Evolutionary conservation across 2,329 filamentous ascomycete genomes (phyloP).

Genomic region (Trichoderma sp.): DNA sequence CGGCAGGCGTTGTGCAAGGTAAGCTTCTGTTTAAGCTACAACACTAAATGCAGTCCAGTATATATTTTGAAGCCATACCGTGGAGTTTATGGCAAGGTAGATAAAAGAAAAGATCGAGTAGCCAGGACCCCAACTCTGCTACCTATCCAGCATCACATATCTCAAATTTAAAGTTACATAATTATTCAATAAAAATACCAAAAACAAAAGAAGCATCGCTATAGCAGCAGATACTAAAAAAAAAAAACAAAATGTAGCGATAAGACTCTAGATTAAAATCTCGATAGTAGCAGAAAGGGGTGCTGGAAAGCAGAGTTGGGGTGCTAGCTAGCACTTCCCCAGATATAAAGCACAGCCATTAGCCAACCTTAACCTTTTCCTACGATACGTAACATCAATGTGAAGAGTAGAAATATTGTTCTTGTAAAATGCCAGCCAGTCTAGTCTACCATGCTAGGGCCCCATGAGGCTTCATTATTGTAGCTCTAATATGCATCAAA

Average conservation of each 20-base stretch:
- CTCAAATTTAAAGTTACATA: too few relatives aligned
- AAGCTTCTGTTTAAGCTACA: neutral
- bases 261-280: too few relatives aligned
- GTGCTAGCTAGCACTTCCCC: too few relatives aligned
- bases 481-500: neutral
- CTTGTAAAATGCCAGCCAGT: neutral
- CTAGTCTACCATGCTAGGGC: neutral
- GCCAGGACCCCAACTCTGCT: too few relatives aligned
- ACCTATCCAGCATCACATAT: too few relatives aligned
- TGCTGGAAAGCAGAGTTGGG: too few relatives aligned
- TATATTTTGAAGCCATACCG: neutral
- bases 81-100: neutral
- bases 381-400: neutral
- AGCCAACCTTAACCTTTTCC: neutral
- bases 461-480: constrained; percentile 1
- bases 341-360: neutral
- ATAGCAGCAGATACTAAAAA: too few relatives aligned
- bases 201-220: too few relatives aligned
- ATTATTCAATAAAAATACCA: too few relatives aligned
- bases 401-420: neutral
- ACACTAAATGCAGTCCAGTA: neutral
- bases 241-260: too few relatives aligned
- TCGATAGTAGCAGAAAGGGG: too few relatives aligned
- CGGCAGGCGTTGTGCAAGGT: neutral
- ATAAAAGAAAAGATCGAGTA: too few relatives aligned